A percentile compares a stretch with the other conserved stretches of the same genome.
phyloP scores from a whole-genome alignment of 805 yeast genomes.

The Candida silvicultrix region DNA sequence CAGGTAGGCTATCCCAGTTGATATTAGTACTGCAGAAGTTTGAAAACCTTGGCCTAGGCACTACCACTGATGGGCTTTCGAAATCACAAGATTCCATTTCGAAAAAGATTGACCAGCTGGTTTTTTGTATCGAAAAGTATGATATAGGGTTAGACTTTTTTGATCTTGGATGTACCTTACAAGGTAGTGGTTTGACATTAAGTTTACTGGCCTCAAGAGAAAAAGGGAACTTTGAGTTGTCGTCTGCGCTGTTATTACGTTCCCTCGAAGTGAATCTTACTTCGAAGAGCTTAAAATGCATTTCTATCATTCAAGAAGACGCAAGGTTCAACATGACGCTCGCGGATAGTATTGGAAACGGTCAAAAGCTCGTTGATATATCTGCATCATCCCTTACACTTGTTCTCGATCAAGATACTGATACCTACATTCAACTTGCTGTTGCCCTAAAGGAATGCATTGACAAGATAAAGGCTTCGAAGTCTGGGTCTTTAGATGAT shows the following conservation, averaged over 20 bases:
- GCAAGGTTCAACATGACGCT: background rate
- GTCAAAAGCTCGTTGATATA: background rate
- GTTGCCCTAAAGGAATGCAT: background rate
- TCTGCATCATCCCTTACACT: background rate
- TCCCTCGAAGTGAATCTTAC: background rate
- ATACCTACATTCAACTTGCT: background rate
- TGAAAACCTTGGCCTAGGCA: background rate
- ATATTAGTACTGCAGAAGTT: too few relatives aligned
- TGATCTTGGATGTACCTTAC: background rate
- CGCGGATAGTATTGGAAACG: background rate
- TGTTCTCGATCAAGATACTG: background rate
- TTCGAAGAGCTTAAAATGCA: background rate
- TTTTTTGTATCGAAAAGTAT: background rate
- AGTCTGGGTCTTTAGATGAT: too few relatives aligned
- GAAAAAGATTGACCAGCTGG: background rate
- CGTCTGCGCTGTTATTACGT: background rate
- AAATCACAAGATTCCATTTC: background rate
- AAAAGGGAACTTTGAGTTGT: background rate
- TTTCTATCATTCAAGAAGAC: background rate
- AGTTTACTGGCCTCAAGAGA: background rate
- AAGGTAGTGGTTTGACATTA: background rate
- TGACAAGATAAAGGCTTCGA: background rate
- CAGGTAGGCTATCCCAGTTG: background rate
- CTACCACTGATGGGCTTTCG: too few relatives aligned
- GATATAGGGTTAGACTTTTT: background rate